phyloP scores from a whole-genome alignment of 345 rosid species.

The Erodium maritimum region DNA sequence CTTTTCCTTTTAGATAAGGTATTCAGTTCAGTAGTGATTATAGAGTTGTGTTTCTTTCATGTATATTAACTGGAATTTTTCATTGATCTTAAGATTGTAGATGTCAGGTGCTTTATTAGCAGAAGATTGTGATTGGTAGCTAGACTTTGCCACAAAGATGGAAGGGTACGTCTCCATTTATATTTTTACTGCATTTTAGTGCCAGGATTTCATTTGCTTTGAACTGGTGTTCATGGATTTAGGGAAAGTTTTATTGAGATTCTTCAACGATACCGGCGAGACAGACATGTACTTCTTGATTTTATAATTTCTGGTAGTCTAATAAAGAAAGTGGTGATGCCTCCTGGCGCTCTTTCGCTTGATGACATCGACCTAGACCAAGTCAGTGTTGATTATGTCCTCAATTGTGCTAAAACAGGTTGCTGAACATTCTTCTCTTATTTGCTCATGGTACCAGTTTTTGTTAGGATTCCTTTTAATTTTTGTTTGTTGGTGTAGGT shows the following conservation, averaged over 20 bases:
- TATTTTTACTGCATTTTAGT: neutral
- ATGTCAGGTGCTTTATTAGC: neutral
- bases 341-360: slow-evolving; percentile 94
- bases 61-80: neutral
- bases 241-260: slow-evolving; percentile 72
- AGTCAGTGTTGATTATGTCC: slow-evolving; percentile 93
- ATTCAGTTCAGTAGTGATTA: neutral
- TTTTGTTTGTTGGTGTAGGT: slow-evolving; percentile 27
- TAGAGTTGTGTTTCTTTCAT: neutral
- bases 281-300: slow-evolving; percentile 69
- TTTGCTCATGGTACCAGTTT: neutral
- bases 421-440: neutral
- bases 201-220: neutral
- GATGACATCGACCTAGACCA: slow-evolving; percentile 98
- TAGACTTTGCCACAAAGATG: neutral
- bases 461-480: slow-evolving; percentile 1
- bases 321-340: slow-evolving; percentile 88
- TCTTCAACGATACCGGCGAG: slow-evolving; percentile 80
- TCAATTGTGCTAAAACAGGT: slow-evolving; percentile 85
- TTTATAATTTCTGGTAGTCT: slow-evolving; percentile 74
- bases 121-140: neutral
- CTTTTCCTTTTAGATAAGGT: neutral
- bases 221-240: slow-evolving; percentile 5
- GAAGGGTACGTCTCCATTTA: neutral
- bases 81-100: neutral